Base-by-base conservation (phyloP, 148 eudicot species). In the Chenopodium formosanum region DNA sequence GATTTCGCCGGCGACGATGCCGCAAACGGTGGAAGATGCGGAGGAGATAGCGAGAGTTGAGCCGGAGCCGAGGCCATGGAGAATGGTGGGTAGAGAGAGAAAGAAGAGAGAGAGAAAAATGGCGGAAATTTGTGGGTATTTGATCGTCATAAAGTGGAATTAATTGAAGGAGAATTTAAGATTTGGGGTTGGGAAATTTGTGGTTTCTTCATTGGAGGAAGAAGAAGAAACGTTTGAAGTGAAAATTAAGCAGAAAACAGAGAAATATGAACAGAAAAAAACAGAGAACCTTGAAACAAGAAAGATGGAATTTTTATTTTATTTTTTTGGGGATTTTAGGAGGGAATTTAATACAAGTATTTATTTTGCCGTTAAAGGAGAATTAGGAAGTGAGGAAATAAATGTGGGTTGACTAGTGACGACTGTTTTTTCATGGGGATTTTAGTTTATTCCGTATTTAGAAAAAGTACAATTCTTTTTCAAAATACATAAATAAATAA, bases 1-100 rank as follows among this genome's bases (percentile, higher is more conserved):
- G 12, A 83, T 60, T 29, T 86, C 84, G 9, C 85, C 84, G 20
- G 98, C 88, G n/a, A 85, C 85, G 72, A 94, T 86, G 52, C 90
- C 90, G 85, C 99, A 96, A 83, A 96, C 78, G 17, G 97, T 90
- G 75, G 83, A 32, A 68, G 85, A 77, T 73, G 85, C 75, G 78
- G 79, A 80, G 75, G 89, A 90, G 76, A 89, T 85, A 76, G 90
- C 52, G 78, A 92, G 85, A 53, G 92, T 79, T 82, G 88, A 78
- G 47, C 92, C 89, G 80, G 85, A 83, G 84, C 89, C 90, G 66
- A 94, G 85, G 60, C 79, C 82, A 65, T 81, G 48, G 78, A 82
- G 85, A 27, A 73, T 19, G n/a, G 27, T 29, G 1, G 78, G 89
- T 6, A 73, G 75, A 11, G 50, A 73, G 63, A 83, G 60, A 75